Percentiles rank a stretch among this genome's conserved stretches.
phyloP scores from a whole-genome alignment of 805 yeast genomes.

The Barnettozyma botsteinii region DNA sequence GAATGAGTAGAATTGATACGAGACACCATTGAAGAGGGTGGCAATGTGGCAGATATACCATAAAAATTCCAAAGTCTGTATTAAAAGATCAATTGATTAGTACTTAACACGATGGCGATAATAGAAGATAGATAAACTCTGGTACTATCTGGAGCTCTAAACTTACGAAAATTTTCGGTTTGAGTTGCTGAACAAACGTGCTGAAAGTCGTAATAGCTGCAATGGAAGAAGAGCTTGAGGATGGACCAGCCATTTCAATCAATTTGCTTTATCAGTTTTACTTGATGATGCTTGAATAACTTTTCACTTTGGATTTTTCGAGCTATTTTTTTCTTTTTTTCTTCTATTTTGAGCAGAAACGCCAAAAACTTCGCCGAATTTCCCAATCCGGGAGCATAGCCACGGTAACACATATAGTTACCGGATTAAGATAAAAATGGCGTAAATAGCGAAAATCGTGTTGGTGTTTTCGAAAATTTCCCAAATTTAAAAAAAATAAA shows the following conservation, averaged over 20 bases:
- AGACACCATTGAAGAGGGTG: constrained; percentile 38
- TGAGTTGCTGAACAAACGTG: constrained; percentile 5
- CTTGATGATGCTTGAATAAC: too few relatives aligned
- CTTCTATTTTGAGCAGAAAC: too few relatives aligned
- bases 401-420: not conserved
- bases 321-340: not conserved
- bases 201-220: constrained; percentile 5
- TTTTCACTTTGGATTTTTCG: constrained; percentile 1
- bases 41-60: constrained; percentile 64
- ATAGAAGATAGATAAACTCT: not conserved
- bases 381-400: not conserved
- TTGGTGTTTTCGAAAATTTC: not conserved
- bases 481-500: not conserved
- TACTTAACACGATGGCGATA: not conserved
- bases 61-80: constrained; percentile 33
- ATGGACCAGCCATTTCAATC: constrained; percentile 9
- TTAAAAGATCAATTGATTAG: not conserved
- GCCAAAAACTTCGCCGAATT: not conserved
- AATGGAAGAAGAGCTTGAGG: constrained; percentile 2
- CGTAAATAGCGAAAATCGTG: not conserved
- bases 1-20: constrained; percentile 37
- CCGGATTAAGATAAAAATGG: not conserved
- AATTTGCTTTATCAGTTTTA: not conserved
- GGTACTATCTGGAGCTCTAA: too few relatives aligned
- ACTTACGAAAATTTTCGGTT: constrained; percentile 9